phyloP scores from a whole-genome alignment of 352 stramenopile genomes.

The Pythium dissotocum region DNA sequence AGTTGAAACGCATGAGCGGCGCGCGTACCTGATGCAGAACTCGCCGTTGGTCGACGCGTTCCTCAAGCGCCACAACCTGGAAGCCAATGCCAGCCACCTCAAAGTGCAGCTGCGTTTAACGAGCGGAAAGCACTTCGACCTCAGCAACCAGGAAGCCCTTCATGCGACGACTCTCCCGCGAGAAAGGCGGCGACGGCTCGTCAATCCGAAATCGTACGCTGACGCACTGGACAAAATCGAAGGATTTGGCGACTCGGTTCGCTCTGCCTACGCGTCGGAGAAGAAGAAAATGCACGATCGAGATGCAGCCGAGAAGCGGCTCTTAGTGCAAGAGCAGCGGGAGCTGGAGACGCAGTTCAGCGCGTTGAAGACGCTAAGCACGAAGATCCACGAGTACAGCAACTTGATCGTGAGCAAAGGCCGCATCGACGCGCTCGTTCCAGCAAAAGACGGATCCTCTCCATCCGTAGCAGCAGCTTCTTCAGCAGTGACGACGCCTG shows the following conservation, averaged over 20 bases:
- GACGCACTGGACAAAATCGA: constrained; percentile 58
- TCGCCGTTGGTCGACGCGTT: constrained; percentile 64
- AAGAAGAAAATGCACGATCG: constrained; percentile 38
- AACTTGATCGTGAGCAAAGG: constrained; percentile 66
- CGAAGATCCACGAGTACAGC: constrained; percentile 60
- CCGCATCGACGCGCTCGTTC: constrained; percentile 37
- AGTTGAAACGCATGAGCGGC: constrained; percentile 52
- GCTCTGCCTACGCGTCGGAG: constrained; percentile 41
- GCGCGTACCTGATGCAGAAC: constrained; percentile 64
- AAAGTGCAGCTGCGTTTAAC: constrained; percentile 63
- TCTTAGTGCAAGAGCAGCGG: constrained; percentile 35
- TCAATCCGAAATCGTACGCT: constrained; percentile 53
- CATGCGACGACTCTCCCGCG: constrained; percentile 37
- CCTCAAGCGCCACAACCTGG: constrained; percentile 50
- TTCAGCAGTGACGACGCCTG: background rate
- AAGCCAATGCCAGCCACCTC: constrained; percentile 45
- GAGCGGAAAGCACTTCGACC: constrained; percentile 42
- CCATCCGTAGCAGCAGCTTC: background rate
- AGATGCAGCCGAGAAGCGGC: constrained; percentile 37
- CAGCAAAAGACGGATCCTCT: background rate
- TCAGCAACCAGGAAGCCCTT: constrained; percentile 50
- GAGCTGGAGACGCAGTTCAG: constrained; percentile 44
- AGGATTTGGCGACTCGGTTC: constrained; percentile 53
- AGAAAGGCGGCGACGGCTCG: constrained; percentile 41
- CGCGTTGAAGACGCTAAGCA: constrained; percentile 36